phyloP scores from a whole-genome alignment of 2,329 filamentous ascomycete species.

The Lecanicillium sp. region DNA sequence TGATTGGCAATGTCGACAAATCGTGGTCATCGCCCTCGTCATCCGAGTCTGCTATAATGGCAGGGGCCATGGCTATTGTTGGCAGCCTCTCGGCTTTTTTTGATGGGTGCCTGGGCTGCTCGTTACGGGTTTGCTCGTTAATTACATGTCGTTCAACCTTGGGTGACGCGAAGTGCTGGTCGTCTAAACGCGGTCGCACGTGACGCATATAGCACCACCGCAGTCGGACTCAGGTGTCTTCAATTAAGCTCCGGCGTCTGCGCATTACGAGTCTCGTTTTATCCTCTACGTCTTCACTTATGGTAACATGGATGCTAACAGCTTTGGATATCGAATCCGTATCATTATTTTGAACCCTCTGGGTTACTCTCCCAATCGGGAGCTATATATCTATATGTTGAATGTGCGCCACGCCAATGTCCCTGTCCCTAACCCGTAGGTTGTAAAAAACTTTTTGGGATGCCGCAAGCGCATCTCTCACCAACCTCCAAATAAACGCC shows the following conservation, averaged over 20 bases:
- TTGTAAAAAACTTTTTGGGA: conserved; percentile 21
- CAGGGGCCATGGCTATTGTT: conserved; percentile 12
- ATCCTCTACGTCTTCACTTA: too few relatives aligned
- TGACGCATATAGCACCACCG: too few relatives aligned
- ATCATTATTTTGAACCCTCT: conserved; percentile 8
- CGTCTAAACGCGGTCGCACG: too few relatives aligned
- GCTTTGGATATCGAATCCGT: background rate
- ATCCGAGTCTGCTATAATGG: conserved; percentile 30
- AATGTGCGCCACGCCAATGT: conserved; percentile 10
- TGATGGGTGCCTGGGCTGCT: too few relatives aligned
- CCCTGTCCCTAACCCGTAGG: conserved; percentile 9
- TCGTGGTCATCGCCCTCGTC: conserved; percentile 16
- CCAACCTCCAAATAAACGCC: conserved; percentile 38
- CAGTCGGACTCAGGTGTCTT: too few relatives aligned
- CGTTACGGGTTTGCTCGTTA: too few relatives aligned
- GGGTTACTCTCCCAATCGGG: conserved; percentile 9
- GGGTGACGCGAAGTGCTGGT: too few relatives aligned
- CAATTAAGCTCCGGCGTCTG: too few relatives aligned
- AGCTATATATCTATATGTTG: conserved; percentile 11
- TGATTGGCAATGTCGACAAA: background rate
- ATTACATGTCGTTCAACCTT: too few relatives aligned
- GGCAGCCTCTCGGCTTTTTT: too few relatives aligned
- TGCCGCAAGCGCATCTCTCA: conserved; percentile 26
- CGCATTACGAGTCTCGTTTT: too few relatives aligned
- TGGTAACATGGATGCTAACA: too few relatives aligned